These are phyloP conservation scores for Bipolaris zeicola DNA, from an alignment of 2,329 filamentous ascomycete species.

Conservation along the genomic window DNA sequence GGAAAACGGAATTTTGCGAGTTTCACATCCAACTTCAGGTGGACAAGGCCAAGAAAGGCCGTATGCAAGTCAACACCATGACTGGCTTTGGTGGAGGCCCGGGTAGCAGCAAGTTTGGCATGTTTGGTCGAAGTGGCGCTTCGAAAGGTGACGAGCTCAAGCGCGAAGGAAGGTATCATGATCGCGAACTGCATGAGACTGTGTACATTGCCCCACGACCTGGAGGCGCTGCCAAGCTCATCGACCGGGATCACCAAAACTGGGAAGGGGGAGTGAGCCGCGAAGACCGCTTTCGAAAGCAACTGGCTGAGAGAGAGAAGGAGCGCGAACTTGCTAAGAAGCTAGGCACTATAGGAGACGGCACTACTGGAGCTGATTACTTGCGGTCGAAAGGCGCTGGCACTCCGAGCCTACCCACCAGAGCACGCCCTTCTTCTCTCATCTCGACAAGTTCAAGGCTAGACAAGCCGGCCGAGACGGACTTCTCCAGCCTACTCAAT, in stretches of 20 bases:
- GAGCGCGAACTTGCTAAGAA: constrained; percentile 74
- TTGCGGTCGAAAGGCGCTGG: constrained; percentile 55
- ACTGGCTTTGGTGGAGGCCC: constrained; percentile 53
- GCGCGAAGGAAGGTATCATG: constrained; percentile 55
- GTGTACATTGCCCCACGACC: constrained; percentile 51
- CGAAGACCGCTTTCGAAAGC: constrained; percentile 69
- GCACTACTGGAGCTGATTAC: constrained; percentile 72
- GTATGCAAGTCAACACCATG: constrained; percentile 81
- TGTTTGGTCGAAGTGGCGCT: constrained; percentile 36
- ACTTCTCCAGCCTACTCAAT: constrained; percentile 52
- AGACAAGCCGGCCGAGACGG: constrained; percentile 26
- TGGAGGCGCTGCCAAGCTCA: constrained; percentile 63
- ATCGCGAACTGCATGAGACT: constrained; percentile 62
- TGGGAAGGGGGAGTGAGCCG: constrained; percentile 59
- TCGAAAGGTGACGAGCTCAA: constrained; percentile 36
- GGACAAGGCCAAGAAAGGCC: constrained; percentile 68
- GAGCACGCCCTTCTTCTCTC: constrained; percentile 22
- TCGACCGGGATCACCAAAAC: constrained; percentile 64
- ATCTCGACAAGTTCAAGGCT: constrained; percentile 22
- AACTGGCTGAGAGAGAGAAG: constrained; percentile 69
- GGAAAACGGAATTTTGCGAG: constrained; percentile 89
- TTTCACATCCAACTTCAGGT: constrained; percentile 87
- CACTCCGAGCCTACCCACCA: constrained; percentile 25
- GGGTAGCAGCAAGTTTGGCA: constrained; percentile 37
- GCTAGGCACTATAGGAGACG: constrained; percentile 65